A percentile compares a stretch with the other conserved stretches of the same genome.
phyloP scores from a whole-genome alignment of 768 basidiomycete species.

The Leccinum subgranulosum region DNA sequence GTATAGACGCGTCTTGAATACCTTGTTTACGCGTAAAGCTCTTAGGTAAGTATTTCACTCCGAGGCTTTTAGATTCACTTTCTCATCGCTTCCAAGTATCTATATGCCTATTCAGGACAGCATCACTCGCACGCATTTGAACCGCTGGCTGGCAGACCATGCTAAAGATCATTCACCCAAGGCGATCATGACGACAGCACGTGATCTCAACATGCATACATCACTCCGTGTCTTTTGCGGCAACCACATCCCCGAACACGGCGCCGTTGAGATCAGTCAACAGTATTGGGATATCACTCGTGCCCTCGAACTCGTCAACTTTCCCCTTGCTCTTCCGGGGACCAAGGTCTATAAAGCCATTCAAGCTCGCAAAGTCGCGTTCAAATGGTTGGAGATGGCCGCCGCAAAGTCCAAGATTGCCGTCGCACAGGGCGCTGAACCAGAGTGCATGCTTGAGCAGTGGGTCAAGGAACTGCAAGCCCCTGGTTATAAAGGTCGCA shows the following conservation, averaged over 20 bases:
- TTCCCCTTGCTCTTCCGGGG: constrained; percentile 91
- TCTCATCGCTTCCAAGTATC: constrained; percentile 44
- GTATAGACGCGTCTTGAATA: constrained; percentile 87
- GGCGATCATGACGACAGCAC: constrained; percentile 86
- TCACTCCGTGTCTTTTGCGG: constrained; percentile 97
- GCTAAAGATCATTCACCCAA: constrained; percentile 45
- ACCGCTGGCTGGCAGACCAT: constrained; percentile 63
- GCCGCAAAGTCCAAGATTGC: constrained; percentile 75
- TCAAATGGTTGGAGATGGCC: constrained; percentile 77
- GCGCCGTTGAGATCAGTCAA: constrained; percentile 76
- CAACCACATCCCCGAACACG: constrained; percentile 77
- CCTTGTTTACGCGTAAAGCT: constrained; percentile 91
- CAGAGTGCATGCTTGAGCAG: constrained; percentile 88
- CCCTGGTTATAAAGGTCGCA: constrained; percentile 66
- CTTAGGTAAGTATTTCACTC: constrained; percentile 57
- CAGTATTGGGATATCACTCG: constrained; percentile 96
- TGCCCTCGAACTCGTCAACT: constrained; percentile 97
- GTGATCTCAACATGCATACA: constrained; percentile 95
- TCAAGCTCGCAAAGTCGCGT: constrained; percentile 82
- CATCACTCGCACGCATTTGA: constrained; percentile 75
- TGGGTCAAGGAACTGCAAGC: constrained; percentile 80
- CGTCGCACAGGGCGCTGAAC: constrained; percentile 76
- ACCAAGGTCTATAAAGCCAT: constrained; percentile 95
- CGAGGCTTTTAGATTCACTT: not conserved
- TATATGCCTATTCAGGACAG: constrained; percentile 83